Base-by-base conservation (phyloP, 2,329 filamentous ascomycete genomes). In the Cladosporium sp. region DNA sequence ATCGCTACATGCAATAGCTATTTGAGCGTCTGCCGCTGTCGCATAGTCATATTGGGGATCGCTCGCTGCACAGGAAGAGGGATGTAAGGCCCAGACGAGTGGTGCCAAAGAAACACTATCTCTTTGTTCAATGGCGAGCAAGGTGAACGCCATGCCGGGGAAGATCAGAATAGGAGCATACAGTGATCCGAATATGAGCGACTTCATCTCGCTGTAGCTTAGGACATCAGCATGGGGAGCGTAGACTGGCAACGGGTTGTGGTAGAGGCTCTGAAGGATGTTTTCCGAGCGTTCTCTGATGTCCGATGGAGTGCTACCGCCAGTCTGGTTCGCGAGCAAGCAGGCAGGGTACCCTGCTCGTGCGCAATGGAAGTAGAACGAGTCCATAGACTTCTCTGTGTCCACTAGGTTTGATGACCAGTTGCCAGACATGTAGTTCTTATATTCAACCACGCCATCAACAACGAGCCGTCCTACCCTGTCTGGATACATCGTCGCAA, bases 301-400 rank as follows among this genome's bases (percentile, higher is more conserved):
- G 34, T 77, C 77, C 58, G 69, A 67, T 1, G 74, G 65, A 11
- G 71, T 75, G 23, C 74, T 76, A 8, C 70, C 72, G 5, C 65
- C 66, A 23, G 60, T 67, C 3, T 65, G 63, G 21, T 76, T 77
- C 1, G 79, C 73, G 1, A 82, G 71, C 3, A 76, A 71, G 66
- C 82, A 84, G 6, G 56, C 43, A 0, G 74, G 71, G 5, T 78
- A 77, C 0, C 82, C 82, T 2, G 76, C 75, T 39, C 74, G 69
- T 28, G 79, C 74, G 64, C 82, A 84, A 59, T 77, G 78, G 3
- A 76, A 78, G 71, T 81, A 83, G 71, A 84, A 82, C 1, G 72
- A 71, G 1, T 75, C 68, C 70, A 83, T 74, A 28, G 73, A 76
- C 34, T 79, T 80, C 63, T 83, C 80, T 4, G 79, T 76, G 66